Evolutionary conservation across 805 yeast genomes (phyloP).

Genomic region (Candida argentea): DNA sequence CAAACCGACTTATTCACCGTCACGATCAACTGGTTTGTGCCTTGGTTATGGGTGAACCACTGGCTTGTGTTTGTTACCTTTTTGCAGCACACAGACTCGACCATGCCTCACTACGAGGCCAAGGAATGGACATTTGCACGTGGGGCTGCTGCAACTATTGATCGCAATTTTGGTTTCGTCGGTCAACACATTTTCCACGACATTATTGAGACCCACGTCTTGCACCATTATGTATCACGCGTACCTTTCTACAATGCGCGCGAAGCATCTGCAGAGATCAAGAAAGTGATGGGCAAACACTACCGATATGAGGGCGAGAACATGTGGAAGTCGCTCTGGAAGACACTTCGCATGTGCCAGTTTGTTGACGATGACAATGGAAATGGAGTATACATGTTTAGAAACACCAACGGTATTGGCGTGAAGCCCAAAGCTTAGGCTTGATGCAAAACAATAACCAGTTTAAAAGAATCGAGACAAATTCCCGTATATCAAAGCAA

Average conservation of each 20-base stretch:
- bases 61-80: conserved; percentile 84
- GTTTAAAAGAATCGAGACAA: too few species aligned
- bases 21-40: conserved; percentile 62
- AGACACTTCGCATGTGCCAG: conserved; percentile 55
- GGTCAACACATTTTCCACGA: conserved; percentile 79
- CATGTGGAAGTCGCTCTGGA: conserved; percentile 64
- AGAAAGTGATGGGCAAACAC: conserved; percentile 78
- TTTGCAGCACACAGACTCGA: conserved; percentile 74
- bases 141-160: conserved; percentile 87
- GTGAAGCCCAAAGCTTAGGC: conserved; percentile 14
- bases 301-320: conserved; percentile 58
- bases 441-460: not conserved
- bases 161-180: conserved; percentile 71
- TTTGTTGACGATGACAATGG: conserved; percentile 70
- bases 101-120: conserved; percentile 71
- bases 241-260: conserved; percentile 87
- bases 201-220: conserved; percentile 83
- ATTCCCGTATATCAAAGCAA: too few species aligned
- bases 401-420: conserved; percentile 52
- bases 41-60: conserved; percentile 75
- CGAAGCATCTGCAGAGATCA: conserved; percentile 66
- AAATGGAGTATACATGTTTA: conserved; percentile 61
- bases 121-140: conserved; percentile 76
- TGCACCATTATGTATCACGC: conserved; percentile 75
- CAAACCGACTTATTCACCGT: conserved; percentile 54